Evolutionary conservation across 1,284 basidiomycete genomes (phyloP).

Genomic region (Irpex rosettiformis): DNA sequence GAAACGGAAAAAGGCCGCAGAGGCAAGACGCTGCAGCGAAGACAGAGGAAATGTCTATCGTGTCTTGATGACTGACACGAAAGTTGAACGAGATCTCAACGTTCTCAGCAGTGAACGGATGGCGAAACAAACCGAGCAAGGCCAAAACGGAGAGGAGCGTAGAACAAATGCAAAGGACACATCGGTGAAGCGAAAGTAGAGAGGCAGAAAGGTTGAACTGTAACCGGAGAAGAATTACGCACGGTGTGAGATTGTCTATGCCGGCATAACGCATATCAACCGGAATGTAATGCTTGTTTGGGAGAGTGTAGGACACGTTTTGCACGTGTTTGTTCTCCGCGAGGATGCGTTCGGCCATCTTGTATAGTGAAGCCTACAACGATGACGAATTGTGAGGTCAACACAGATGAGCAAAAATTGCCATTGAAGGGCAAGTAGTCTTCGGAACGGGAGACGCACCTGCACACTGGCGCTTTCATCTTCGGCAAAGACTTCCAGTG

Average conservation of each 20-base stretch:
- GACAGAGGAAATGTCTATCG: not conserved
- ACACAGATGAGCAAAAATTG: constrained; percentile 5
- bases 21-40: not conserved
- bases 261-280: constrained; percentile 71
- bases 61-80: not conserved
- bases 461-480: constrained; percentile 93
- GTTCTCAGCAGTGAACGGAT: not conserved
- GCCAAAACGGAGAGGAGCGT: not conserved
- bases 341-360: constrained; percentile 79
- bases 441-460: constrained; percentile 38
- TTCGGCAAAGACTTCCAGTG: constrained; percentile 79
- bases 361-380: constrained; percentile 81
- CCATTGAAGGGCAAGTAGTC: not conserved
- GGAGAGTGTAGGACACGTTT: constrained; percentile 72
- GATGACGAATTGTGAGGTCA: not conserved
- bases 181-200: not conserved
- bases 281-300: constrained; percentile 93
- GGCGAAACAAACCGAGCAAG: not conserved
- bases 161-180: not conserved
- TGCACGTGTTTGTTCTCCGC: constrained; percentile 60
- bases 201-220: constrained; percentile 9
- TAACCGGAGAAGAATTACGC: constrained; percentile 8
- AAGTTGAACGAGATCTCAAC: not conserved
- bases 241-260: constrained; percentile 51
- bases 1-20: not conserved